Base-by-base conservation (phyloP, 1,139 yeast genomes). In the Candida glucosophila region DNA sequence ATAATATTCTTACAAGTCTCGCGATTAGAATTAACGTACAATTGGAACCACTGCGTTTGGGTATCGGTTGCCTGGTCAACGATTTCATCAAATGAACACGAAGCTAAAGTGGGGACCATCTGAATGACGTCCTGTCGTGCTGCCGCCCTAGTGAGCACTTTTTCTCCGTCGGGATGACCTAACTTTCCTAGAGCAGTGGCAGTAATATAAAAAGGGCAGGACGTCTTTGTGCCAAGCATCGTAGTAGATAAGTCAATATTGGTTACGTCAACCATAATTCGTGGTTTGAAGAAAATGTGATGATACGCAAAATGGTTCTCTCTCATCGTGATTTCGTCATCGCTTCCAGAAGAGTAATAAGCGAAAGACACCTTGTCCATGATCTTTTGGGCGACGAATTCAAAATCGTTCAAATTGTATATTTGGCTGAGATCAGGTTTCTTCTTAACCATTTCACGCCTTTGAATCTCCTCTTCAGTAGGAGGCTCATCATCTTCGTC, bases 241-340 rank as follows among this genome's bases (percentile, higher is more conserved):
- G 55, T 45, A 15, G 67, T 58, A 13, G 55, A 42, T 15, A 52
- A 35, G 33, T 60, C 64, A 26, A 60, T 49, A 17, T 54, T 36
- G 8, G 61, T 50, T 10, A 80, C 94, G 44, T 83, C 88, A 6
- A 85, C 82, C 34, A 88, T 60, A 8, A 86, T 64, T 31, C 72
- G 63, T 13, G 97, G 97, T 37, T 78, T 76, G 64, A 88, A 88
- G 57, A 79, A 85, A 27, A 86, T 68, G 29, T 93, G 66, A 42
- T 83, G 95, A 55, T 74, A 88, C 4, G 95, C 88, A 33, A 77
- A 65, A 47, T 86, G 96, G 55, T 88, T 88, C 45, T 86, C 95
- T 37, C 97, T 67, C 47, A 83, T 52, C 2, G 95, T 71, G 38
- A 88, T 74, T 55, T 88, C 97, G 50, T 88, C 97, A 49, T 88